These are phyloP conservation scores for Alternaria alternata DNA, from an alignment of 2,329 filamentous ascomycete genomes.

Conservation along the genomic window DNA sequence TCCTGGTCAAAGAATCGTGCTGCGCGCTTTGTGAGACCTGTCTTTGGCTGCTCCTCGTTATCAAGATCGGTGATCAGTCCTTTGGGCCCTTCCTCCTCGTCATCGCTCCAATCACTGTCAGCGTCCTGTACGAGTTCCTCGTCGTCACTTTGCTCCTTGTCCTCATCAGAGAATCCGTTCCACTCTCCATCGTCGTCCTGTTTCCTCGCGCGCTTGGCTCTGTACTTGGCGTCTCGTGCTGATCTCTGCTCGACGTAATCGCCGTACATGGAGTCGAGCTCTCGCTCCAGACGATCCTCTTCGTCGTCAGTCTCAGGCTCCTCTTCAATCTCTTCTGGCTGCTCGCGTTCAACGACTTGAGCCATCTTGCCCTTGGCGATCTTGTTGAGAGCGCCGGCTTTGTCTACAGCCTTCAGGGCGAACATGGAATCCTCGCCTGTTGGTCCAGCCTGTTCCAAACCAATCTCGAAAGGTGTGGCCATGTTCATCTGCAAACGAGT, in stretches of 20 bases:
- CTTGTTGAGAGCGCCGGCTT: conserved; percentile 72
- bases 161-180: conserved; percentile 79
- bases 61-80: conserved; percentile 70
- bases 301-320: conserved; percentile 74
- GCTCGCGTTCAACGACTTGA: conserved; percentile 64
- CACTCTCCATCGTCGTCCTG: conserved; percentile 80
- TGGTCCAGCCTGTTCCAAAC: conserved; percentile 84
- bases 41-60: conserved; percentile 58
- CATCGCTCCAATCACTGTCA: conserved; percentile 70
- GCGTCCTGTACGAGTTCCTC: conserved; percentile 66
- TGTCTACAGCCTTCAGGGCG: conserved; percentile 80
- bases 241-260: conserved; percentile 82
- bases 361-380: conserved; percentile 83
- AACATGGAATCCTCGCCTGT: conserved; percentile 86
- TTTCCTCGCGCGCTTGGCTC: conserved; percentile 86
- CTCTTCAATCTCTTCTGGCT: conserved; percentile 56
- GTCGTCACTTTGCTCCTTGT: conserved; percentile 66
- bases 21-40: conserved; percentile 82
- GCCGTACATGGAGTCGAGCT: conserved; percentile 88
- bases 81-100: conserved; percentile 62
- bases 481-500: conserved; percentile 98
- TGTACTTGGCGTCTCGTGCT: conserved; percentile 82
- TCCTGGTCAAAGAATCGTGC: conserved; percentile 93
- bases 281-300: conserved; percentile 80
- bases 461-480: conserved; percentile 94